Conservation (phyloP, 2,329 filamentous ascomycete species). For the Ceratocystis alfenasii region DNA sequence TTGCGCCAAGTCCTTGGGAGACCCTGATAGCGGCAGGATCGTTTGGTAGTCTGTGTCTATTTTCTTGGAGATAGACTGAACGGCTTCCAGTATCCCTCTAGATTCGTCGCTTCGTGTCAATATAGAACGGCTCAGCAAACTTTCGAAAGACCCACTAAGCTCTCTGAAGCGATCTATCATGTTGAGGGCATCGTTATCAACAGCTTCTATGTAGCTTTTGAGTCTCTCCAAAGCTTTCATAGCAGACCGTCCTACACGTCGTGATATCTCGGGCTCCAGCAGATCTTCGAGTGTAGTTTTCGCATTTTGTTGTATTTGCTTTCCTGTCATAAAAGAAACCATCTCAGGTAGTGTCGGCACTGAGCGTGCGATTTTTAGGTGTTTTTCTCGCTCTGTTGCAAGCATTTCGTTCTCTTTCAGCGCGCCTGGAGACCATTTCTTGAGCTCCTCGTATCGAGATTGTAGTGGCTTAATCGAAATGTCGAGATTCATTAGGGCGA, state of each 20-base stretch:
- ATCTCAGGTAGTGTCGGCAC: slow-evolving; percentile 56
- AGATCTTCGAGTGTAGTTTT: slow-evolving; percentile 59
- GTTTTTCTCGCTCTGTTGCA: slow-evolving; percentile 54
- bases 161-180: slow-evolving; percentile 40
- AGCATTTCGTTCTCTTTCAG: slow-evolving; percentile 56
- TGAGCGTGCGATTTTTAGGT: slow-evolving; percentile 51
- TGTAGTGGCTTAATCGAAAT: slow-evolving; percentile 60
- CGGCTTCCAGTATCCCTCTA: slow-evolving; percentile 62
- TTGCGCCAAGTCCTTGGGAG: slow-evolving; percentile 47
- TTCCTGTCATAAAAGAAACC: slow-evolving; percentile 50
- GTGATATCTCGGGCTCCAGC: slow-evolving; percentile 60
- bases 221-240: slow-evolving; percentile 48
- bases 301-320: slow-evolving; percentile 33
- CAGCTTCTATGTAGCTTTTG: slow-evolving; percentile 44
- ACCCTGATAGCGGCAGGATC: slow-evolving; percentile 55
- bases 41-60: slow-evolving; percentile 77
- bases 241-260: slow-evolving; percentile 57
- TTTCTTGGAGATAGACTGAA: slow-evolving; percentile 75
- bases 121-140: slow-evolving; percentile 42
- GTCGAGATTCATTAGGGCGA: slow-evolving; percentile 76
- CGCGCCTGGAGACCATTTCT: slow-evolving; percentile 56
- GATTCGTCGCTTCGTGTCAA: slow-evolving; percentile 51
- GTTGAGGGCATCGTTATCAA: slow-evolving; percentile 47
- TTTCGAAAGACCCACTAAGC: slow-evolving; percentile 53
- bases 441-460: slow-evolving; percentile 57